These are phyloP conservation scores for Cucurbitaria berberidis DNA, from an alignment of 2,329 filamentous ascomycete genomes.

Conservation along the genomic window DNA sequence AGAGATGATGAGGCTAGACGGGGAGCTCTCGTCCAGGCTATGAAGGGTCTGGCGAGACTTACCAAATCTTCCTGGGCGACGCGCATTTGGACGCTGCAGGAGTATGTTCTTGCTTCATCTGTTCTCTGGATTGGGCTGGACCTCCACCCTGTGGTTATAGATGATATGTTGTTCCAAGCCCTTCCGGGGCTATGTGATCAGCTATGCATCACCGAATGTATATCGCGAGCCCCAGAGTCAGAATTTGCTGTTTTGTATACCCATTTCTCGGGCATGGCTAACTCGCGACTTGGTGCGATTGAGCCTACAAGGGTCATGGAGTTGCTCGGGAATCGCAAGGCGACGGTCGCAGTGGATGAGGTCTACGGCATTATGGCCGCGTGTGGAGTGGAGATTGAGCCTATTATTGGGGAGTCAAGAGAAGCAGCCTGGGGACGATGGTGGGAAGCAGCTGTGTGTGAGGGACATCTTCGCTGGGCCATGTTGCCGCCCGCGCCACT, in stretches of 20 bases:
- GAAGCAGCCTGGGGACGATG: not conserved
- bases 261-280: not conserved
- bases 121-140: constrained; percentile 1
- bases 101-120: not conserved
- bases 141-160: not conserved
- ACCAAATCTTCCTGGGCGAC: not conserved
- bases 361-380: constrained; percentile 1
- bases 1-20: not conserved
- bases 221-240: not conserved
- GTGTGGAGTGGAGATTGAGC: not conserved
- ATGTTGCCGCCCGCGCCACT: not conserved
- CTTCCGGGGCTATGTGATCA: not conserved
- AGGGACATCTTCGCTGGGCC: not conserved
- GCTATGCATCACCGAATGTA: not conserved
- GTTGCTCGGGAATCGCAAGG: not conserved
- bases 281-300: not conserved
- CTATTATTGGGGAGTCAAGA: not conserved
- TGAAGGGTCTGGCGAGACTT: not conserved
- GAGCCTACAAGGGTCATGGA: not conserved
- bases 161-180: not conserved
- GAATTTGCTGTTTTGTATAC: not conserved
- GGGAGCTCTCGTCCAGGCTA: not conserved
- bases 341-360: not conserved
- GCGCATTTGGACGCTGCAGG: not conserved
- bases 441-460: not conserved